These are phyloP conservation scores for Crithidia brevicula DNA, from an alignment of 208 protist genomes.

Conservation along the genomic window DNA sequence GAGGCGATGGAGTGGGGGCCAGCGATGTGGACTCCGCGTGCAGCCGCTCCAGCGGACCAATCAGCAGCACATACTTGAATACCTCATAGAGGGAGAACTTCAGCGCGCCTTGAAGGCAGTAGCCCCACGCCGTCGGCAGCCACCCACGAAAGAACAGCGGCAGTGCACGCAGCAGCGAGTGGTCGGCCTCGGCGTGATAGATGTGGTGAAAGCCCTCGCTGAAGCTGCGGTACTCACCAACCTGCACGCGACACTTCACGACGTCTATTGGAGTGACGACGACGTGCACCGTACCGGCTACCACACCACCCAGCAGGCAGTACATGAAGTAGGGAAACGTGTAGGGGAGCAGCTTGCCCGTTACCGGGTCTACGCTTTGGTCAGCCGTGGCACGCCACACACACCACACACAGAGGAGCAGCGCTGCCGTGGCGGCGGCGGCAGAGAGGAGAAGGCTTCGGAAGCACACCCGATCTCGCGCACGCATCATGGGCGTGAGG, in stretches of 20 bases:
- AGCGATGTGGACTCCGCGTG: neutral
- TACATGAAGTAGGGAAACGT: constrained; percentile 69
- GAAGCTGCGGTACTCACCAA: constrained; percentile 65
- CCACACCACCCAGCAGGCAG: constrained; percentile 64
- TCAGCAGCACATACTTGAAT: constrained; percentile 65
- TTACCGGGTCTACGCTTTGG: constrained; percentile 12
- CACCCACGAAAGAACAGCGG: constrained; percentile 63
- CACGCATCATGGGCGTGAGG: constrained; percentile 5
- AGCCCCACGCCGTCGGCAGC: constrained; percentile 68
- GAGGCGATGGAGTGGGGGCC: neutral
- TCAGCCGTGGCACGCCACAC: constrained; percentile 20
- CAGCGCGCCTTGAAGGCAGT: constrained; percentile 59
- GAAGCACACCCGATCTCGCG: constrained; percentile 24
- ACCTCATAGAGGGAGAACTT: constrained; percentile 87
- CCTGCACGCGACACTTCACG: constrained; percentile 87
- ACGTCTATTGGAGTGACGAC: constrained; percentile 77
- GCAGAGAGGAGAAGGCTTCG: constrained; percentile 8
- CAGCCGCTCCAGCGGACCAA: neutral
- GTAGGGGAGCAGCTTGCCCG: constrained; percentile 32
- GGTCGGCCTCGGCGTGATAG: constrained; percentile 30
- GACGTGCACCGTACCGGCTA: constrained; percentile 65
- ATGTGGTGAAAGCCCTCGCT: constrained; percentile 45
- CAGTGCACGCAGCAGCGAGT: constrained; percentile 32
- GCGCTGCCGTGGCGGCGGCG: neutral
- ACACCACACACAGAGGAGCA: constrained; percentile 8